phyloP scores from a whole-genome alignment of 495 filamentous ascomycete species.

The Halenospora varia region DNA sequence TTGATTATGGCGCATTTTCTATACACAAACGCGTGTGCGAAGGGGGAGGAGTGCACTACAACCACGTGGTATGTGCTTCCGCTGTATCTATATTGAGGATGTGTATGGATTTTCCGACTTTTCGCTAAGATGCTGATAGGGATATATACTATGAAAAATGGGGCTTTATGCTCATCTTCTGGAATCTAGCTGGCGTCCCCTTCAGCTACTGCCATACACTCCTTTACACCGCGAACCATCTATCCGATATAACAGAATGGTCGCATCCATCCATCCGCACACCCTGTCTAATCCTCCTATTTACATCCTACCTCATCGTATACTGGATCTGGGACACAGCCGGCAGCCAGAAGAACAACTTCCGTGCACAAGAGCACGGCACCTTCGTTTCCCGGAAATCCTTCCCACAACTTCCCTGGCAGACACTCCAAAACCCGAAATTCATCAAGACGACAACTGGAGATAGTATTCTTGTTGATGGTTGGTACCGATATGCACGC shows the following conservation, averaged over 20 bases:
- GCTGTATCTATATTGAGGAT: no score
- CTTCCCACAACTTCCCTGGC: slow-evolving; percentile 94
- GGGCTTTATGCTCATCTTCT: slow-evolving; percentile 99
- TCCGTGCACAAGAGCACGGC: slow-evolving; percentile 77
- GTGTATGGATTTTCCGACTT: slow-evolving; percentile 7
- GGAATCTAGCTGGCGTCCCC: slow-evolving; percentile 96
- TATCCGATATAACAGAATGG: no score
- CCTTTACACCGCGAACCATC: slow-evolving; percentile 90
- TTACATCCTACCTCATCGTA: slow-evolving; percentile 70
- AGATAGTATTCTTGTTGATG: slow-evolving; percentile 79
- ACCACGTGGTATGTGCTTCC: slow-evolving; percentile 68
- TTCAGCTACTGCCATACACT: slow-evolving; percentile 96
- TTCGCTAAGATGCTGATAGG: slow-evolving; percentile 7
- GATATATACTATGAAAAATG: slow-evolving; percentile 99
- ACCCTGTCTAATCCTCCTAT: slow-evolving; percentile 66
- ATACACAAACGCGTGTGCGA: slow-evolving; percentile 94
- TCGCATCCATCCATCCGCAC: slow-evolving; percentile 68
- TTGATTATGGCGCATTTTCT: slow-evolving; percentile 90
- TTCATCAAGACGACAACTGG: slow-evolving; percentile 76
- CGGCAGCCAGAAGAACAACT: slow-evolving; percentile 95
- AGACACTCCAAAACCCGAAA: slow-evolving; percentile 78
- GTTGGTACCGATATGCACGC: slow-evolving; percentile 90
- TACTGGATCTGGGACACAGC: slow-evolving; percentile 92
- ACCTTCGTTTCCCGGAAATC: slow-evolving; percentile 66
- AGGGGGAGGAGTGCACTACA: slow-evolving; percentile 92